A percentile compares a stretch with the other conserved stretches of the same genome.
These are phyloP conservation scores for Diplodia mutila DNA, from an alignment of 2,329 filamentous ascomycete species.

Conservation along the genomic window DNA sequence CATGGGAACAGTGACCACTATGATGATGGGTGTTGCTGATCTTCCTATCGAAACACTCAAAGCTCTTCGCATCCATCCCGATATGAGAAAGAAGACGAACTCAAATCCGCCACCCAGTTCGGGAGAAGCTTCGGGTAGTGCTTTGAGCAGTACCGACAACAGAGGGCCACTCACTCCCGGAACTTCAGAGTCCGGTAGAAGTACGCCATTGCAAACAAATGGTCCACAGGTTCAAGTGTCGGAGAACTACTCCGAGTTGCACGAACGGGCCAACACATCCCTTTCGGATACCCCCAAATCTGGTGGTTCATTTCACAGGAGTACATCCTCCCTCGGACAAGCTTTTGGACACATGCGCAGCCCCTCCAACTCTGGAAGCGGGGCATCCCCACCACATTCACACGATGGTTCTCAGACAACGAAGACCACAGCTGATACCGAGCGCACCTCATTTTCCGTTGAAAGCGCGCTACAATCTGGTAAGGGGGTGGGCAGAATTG, in stretches of 20 bases:
- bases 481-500: slow-evolving; percentile 71
- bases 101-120: neutral
- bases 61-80: slow-evolving; percentile 50
- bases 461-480: slow-evolving; percentile 68
- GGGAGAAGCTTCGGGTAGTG: neutral
- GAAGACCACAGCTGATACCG: neutral
- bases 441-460: slow-evolving; percentile 40
- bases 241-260: slow-evolving; percentile 3
- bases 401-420: slow-evolving; percentile 27
- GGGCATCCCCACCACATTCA: neutral
- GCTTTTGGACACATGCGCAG: slow-evolving; percentile 6
- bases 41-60: slow-evolving; percentile 60
- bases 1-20: slow-evolving; percentile 78
- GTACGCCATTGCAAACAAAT: neutral
- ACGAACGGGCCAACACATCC: neutral
- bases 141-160: slow-evolving; percentile 1
- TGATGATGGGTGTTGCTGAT: slow-evolving; percentile 83
- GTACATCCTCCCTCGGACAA: neutral
- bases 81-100: slow-evolving; percentile 28
- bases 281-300: neutral
- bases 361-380: neutral
- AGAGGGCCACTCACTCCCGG: slow-evolving; percentile 6
- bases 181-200: neutral
- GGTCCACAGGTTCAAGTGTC: neutral
- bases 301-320: neutral